These are phyloP conservation scores for Metschnikowia corniflorae DNA, from an alignment of 805 yeast species.

Conservation along the genomic window DNA sequence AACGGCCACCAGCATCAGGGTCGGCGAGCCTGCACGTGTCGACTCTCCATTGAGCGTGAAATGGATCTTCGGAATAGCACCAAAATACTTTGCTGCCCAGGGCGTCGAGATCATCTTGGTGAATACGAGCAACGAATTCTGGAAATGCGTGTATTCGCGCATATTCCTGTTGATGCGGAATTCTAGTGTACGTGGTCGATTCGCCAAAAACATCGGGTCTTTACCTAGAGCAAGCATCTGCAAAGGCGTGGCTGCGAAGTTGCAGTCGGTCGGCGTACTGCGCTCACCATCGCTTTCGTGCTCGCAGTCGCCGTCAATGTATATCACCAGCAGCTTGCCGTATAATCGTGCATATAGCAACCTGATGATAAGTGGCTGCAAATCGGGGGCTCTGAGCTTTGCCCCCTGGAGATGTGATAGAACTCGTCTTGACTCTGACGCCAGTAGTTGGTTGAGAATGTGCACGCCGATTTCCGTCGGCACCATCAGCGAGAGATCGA, in stretches of 20 bases:
- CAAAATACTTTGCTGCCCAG: constrained; percentile 8
- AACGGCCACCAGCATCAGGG: constrained; percentile 28
- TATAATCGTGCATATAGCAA: constrained; percentile 12
- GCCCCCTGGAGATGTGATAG: constrained; percentile 1
- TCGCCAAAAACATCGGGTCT: constrained; percentile 8
- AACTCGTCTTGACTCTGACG: constrained; percentile 4
- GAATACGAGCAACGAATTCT: constrained; percentile 14
- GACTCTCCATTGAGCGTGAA: constrained; percentile 28
- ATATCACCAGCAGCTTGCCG: constrained; percentile 9
- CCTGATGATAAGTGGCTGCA: background rate
- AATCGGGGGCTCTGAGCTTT: background rate
- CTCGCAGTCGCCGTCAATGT: constrained; percentile 4
- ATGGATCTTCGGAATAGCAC: constrained; percentile 18
- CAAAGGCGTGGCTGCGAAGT: constrained; percentile 9
- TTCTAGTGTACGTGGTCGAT: constrained; percentile 8
- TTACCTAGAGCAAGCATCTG: constrained; percentile 4
- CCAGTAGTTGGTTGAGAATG: constrained; percentile 11
- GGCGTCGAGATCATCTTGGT: constrained; percentile 9
- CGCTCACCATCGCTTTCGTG: background rate
- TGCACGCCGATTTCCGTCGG: constrained; percentile 14
- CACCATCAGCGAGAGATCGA: constrained; percentile 2
- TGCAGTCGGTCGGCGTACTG: constrained; percentile 1
- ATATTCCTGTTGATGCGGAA: constrained; percentile 7
- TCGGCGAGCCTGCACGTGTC: constrained; percentile 27
- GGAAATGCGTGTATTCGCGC: constrained; percentile 15